These are phyloP conservation scores for Elongisporangium anandrum DNA, from an alignment of 352 stramenopile species.

Conservation along the genomic window DNA sequence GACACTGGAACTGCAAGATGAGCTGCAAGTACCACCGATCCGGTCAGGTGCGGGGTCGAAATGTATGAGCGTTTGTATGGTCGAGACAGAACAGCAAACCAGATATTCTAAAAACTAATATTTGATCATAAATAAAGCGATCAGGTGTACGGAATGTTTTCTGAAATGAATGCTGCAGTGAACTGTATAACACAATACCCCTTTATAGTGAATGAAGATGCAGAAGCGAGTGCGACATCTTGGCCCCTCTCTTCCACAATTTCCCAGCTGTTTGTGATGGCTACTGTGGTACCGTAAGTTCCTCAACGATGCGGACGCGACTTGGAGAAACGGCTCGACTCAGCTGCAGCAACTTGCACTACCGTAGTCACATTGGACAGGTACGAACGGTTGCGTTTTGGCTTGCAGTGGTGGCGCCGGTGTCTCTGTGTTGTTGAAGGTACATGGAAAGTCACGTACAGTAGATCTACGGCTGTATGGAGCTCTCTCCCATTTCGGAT, in stretches of 20 bases:
- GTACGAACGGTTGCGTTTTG: not conserved
- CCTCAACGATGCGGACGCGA: not conserved
- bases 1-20: not conserved
- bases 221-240: conserved; percentile 2
- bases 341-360: not conserved
- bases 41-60: not conserved
- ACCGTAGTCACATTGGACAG: not conserved
- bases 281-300: not conserved
- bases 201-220: not conserved
- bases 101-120: not conserved
- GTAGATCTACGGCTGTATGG: no score
- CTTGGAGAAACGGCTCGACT: not conserved
- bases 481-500: not conserved
- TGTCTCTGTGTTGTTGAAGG: not conserved
- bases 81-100: not conserved
- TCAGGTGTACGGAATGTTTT: not conserved
- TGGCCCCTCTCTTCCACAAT: not conserved
- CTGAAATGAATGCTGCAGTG: not conserved
- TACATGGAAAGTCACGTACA: not conserved
- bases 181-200: not conserved
- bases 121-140: not conserved
- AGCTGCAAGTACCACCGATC: not conserved
- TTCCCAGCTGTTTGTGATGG: not conserved
- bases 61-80: not conserved
- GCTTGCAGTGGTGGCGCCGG: not conserved